Base-by-base conservation (phyloP, 2,329 filamentous ascomycete species). In the Leptographium flavum region DNA sequence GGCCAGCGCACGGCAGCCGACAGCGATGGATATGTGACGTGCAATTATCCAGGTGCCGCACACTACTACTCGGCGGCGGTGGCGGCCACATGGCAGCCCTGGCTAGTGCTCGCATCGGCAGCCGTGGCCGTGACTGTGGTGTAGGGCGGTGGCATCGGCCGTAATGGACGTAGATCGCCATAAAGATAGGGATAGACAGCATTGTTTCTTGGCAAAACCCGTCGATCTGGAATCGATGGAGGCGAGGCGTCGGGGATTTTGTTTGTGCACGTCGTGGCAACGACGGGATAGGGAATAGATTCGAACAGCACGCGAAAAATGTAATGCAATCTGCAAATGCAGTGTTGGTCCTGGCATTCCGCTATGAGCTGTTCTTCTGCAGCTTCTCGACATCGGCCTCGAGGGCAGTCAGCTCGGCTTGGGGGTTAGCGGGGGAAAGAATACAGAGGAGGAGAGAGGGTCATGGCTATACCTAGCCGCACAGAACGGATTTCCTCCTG, bases 401-500 rank as follows among this genome's bases (percentile, higher is more conserved):
- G 6, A 69, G 55, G 9, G 54, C 51, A 10, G 58, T 53, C 35
- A 68, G 60, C 36, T 54, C 52, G 14, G 49, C 51, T 56, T 30
- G 6, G 2, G 2, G 15, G 28, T 45, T 23, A 27, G 28, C 7
- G 37, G 13, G 14, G 21, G 13, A 13, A 22, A n/a, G n/a, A 7
- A 28, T 7, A 8, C 27, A 38, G 22, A 25, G 3, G 14, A n/a
- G 4, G 5, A 17, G 11, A 19, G 28, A 25, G 14, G 3, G 27
- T 15, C 7, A 7, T 7, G 21, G 17, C 27, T 66, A 47, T 55
- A 81, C 79, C 71, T 53, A 73, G 63, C 53, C 73, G 74, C 38
- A 77, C 67, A 19, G 65, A 64, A 56, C 73, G 77, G 46, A 74
- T 67, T 63, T 92, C 85, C 45, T 84, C 71, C 30, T 74, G 73